Percentiles rank a stretch among this genome's conserved stretches.
These are phyloP conservation scores for Paecilomyces variotii DNA, from an alignment of 2,329 filamentous ascomycete species.

Conservation along the genomic window DNA sequence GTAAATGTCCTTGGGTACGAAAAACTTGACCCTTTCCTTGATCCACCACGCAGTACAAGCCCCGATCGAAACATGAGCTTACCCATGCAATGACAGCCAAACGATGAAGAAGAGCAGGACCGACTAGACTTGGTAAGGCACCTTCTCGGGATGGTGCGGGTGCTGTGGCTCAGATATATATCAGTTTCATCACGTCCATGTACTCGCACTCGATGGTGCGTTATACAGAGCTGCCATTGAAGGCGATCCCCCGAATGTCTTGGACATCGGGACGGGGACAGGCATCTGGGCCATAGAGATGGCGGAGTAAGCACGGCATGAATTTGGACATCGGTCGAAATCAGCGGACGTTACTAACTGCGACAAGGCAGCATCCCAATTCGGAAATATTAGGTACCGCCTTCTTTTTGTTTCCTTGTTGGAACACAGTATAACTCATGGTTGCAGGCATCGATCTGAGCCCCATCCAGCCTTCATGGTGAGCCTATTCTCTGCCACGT, in stretches of 20 bases:
- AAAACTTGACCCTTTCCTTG: background rate
- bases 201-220: background rate
- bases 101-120: constrained; percentile 7
- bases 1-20: constrained; percentile 7
- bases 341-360: background rate
- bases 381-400: background rate
- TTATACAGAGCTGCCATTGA: background rate
- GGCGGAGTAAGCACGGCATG: constrained; percentile 10
- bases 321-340: background rate
- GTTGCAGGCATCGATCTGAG: constrained; percentile 17
- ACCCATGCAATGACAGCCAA: constrained; percentile 2
- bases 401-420: background rate
- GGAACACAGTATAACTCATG: background rate
- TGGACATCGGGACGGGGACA: constrained; percentile 20
- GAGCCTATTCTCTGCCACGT: background rate
- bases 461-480: constrained; percentile 14
- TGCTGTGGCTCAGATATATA: background rate
- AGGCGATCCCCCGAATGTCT: constrained; percentile 3
- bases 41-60: background rate
- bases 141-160: constrained; percentile 1
- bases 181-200: constrained; percentile 1
- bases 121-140: constrained; percentile 6
- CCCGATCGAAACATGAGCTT: background rate
- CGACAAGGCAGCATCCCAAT: background rate
- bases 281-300: constrained; percentile 19